phyloP scores from a whole-genome alignment of 108 stramenopile genomes.

The Cyclotella atomus region DNA sequence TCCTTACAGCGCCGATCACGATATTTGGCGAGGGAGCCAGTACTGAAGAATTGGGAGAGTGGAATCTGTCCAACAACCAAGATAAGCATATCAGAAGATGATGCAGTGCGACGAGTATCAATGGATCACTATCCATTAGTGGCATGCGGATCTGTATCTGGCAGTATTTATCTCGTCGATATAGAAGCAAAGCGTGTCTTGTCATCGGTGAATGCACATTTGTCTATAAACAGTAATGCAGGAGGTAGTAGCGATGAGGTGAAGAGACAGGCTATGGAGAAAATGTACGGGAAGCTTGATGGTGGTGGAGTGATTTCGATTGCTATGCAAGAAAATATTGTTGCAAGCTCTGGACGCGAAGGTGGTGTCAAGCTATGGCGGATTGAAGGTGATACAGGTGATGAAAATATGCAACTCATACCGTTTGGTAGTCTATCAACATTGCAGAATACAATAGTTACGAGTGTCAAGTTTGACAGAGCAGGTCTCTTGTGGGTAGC shows the following conservation, averaged over 20 bases:
- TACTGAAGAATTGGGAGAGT: constrained; percentile 18
- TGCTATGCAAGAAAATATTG: constrained; percentile 46
- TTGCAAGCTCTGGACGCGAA: constrained; percentile 62
- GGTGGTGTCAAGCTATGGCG: constrained; percentile 58
- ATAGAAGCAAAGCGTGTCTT: constrained; percentile 54
- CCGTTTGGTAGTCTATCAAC: constrained; percentile 12
- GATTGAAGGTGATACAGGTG: constrained; percentile 9
- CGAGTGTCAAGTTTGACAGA: constrained; percentile 56
- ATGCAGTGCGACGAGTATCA: constrained; percentile 71
- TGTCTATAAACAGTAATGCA: constrained; percentile 11
- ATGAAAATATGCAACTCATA: constrained; percentile 7
- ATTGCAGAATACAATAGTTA: constrained; percentile 34
- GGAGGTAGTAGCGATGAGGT: constrained; percentile 3
- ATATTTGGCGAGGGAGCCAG: constrained; percentile 8
- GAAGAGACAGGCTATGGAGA: constrained; percentile 36
- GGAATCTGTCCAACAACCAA: constrained; percentile 33
- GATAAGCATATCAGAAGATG: constrained; percentile 20
- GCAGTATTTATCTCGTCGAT: constrained; percentile 61
- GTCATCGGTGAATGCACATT: constrained; percentile 38
- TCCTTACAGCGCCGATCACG: constrained; percentile 12
- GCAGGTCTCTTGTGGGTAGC: constrained; percentile 46
- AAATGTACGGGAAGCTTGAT: constrained; percentile 58
- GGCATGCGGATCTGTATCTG: constrained; percentile 61
- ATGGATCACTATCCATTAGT: constrained; percentile 69
- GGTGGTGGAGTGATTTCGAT: constrained; percentile 61